Percentiles rank a stretch among this genome's conserved stretches.
phyloP scores from a whole-genome alignment of 306 rosid species.

The Trifolium subterraneum region DNA sequence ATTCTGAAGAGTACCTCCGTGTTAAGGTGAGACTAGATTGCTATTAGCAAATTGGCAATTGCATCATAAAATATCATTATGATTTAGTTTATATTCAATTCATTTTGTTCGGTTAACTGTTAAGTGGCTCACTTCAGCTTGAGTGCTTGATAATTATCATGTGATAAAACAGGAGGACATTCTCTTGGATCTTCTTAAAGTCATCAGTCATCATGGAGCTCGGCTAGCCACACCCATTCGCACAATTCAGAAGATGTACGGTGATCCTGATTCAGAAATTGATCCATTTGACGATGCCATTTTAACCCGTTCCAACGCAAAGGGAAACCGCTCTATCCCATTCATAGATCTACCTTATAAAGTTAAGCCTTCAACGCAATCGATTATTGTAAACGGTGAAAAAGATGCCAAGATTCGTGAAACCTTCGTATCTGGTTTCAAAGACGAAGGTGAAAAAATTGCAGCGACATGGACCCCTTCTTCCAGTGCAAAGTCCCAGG shows the following conservation, averaged over 20 bases:
- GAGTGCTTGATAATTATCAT: constrained; percentile 33
- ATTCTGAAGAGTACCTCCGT: constrained; percentile 91
- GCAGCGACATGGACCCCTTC: constrained; percentile 43
- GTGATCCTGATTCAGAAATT: constrained; percentile 71
- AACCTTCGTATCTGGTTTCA: constrained; percentile 49
- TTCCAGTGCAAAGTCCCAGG: constrained; percentile 37
- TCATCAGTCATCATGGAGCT: constrained; percentile 84
- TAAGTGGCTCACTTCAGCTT: constrained; percentile 36
- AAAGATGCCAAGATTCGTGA: constrained; percentile 60
- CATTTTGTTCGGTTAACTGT: constrained; percentile 23
- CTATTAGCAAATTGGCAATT: constrained; percentile 14
- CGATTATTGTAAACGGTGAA: constrained; percentile 55
- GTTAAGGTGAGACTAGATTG: constrained; percentile 71
- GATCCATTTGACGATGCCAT: constrained; percentile 68
- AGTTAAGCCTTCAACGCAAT: constrained; percentile 61
- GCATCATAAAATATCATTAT: constrained; percentile 19
- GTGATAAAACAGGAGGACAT: constrained; percentile 79
- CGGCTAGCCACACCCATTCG: constrained; percentile 95
- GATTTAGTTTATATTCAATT: constrained; percentile 1
- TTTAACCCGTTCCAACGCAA: constrained; percentile 55
- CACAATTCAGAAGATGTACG: constrained; percentile 77
- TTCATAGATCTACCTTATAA: constrained; percentile 68
- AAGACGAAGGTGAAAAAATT: constrained; percentile 48
- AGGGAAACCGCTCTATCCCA: constrained; percentile 55
- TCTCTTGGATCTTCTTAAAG: constrained; percentile 91